These are phyloP conservation scores for Colletotrichum caudatum DNA, from an alignment of 2,329 filamentous ascomycete species.

Conservation along the genomic window DNA sequence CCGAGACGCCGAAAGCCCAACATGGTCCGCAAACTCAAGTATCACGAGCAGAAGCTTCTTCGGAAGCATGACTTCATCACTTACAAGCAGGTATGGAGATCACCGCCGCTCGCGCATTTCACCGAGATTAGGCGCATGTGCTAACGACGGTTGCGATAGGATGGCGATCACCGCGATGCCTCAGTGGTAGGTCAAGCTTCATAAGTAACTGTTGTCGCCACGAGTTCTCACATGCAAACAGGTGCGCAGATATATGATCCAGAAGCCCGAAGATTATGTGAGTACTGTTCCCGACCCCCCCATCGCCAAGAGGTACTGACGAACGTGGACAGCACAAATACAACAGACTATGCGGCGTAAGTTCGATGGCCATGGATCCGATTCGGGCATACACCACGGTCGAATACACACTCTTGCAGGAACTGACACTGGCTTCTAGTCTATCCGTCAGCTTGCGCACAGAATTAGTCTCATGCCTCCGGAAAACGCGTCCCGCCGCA, in stretches of 20 bases:
- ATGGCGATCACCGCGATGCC: constrained; percentile 75
- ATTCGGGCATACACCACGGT: background rate
- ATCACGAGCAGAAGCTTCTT: constrained; percentile 96
- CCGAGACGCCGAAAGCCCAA: constrained; percentile 45
- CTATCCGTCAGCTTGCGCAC: constrained; percentile 91
- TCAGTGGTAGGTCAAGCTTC: constrained; percentile 59
- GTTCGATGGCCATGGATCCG: constrained; percentile 46
- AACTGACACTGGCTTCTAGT: constrained; percentile 60
- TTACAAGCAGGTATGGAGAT: constrained; percentile 69
- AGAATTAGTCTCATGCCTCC: constrained; percentile 85
- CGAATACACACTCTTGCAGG: background rate
- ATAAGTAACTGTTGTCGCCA: background rate
- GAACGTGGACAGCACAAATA: constrained; percentile 59
- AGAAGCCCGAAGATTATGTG: constrained; percentile 85
- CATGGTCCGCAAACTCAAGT: constrained; percentile 96
- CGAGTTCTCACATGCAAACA: constrained; percentile 5
- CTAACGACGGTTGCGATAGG: constrained; percentile 27
- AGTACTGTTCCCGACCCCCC: background rate
- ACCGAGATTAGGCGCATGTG: constrained; percentile 14
- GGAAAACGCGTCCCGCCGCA: constrained; percentile 79
- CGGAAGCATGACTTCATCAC: constrained; percentile 94
- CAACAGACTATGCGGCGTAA: constrained; percentile 75
- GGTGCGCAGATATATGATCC: constrained; percentile 79
- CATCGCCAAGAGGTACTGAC: constrained; percentile 20
- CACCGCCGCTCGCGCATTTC: background rate